Evolutionary conservation across 2,329 filamentous ascomycete genomes (phyloP), one percentile per base, ranked within the genome.

Genomic region (Aspergillus aculeatus): DNA sequence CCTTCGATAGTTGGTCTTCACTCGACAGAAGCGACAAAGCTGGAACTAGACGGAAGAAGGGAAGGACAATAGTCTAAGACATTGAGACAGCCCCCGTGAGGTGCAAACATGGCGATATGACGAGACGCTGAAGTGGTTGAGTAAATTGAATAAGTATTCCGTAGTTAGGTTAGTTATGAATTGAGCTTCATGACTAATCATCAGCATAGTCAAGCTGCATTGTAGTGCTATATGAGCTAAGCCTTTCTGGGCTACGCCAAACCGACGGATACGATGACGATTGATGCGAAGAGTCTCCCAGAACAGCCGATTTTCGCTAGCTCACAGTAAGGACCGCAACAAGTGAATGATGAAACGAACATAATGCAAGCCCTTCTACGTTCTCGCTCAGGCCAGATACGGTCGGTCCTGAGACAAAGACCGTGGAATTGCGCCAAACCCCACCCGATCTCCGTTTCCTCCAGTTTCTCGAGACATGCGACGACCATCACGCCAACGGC

Each of bases 281-380:
- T 19, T 16, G 38, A 44, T 44, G 38, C 38, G 16, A 44, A 44
- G 38, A 44, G 38, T 44, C 38, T 19, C 38, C 38, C 38, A 44
- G 14, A 44, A 5, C 38, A 16, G 16, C 16, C 38, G 38, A 14
- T 7, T 19, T 6, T 9, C 14, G 38, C 38, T 16, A 44, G 38
- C 38, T 16, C 16, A 19, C 38, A 19, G 16, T 16, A 44, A 29
- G 38, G 16, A 44, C 5, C n/a, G 31, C 5, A 16, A 61, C 26
- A 53, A 50, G 65, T 68, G 56, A 53, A 72, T 73, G 68, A 66
- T 48, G 38, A 47, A 35, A 48, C 32, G 31, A 53, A 48, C 51
- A 69, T 53, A 35, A 75, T 75, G 72, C 68, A 67, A 54, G 62
- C 64, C 49, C 60, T 74, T 21, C 64, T 57, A 53, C 70, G 69